Percentiles rank a stretch among this genome's conserved stretches.
These are phyloP conservation scores for Amanita muscaria DNA, from an alignment of 768 basidiomycete genomes.

Conservation along the genomic window DNA sequence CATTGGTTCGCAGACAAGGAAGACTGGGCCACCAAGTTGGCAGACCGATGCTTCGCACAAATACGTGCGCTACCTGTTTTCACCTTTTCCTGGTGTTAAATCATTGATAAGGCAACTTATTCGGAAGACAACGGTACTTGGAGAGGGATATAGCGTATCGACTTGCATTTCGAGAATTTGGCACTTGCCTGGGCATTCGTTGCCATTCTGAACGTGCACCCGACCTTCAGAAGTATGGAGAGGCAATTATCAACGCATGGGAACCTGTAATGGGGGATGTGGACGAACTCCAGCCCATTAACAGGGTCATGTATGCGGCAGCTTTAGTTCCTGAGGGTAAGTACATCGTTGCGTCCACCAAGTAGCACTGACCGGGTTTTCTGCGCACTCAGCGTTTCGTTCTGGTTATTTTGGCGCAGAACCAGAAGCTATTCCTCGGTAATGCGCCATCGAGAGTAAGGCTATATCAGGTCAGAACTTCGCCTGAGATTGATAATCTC, in stretches of 20 bases:
- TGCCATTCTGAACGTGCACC: neutral
- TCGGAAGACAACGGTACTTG: neutral
- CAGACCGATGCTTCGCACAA: constrained; percentile 2
- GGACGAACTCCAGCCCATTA: constrained; percentile 1
- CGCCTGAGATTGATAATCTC: too few relatives aligned
- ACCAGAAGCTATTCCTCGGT: neutral
- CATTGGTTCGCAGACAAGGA: neutral
- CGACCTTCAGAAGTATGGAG: neutral
- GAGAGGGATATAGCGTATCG: neutral
- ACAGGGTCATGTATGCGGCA: constrained; percentile 3
- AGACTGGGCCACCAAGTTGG: neutral
- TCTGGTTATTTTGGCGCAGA: neutral
- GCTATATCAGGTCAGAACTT: too few relatives aligned
- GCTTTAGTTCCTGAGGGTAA: constrained; percentile 3
- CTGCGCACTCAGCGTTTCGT: neutral
- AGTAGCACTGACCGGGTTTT: neutral
- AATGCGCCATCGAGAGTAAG: neutral
- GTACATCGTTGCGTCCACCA: neutral
- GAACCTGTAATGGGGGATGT: neutral
- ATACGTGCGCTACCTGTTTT: neutral
- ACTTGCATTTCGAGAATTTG: constrained; percentile 2
- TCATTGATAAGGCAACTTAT: neutral
- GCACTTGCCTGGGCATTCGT: constrained; percentile 1
- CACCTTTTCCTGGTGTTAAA: neutral
- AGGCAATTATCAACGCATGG: neutral